Conservation (phyloP, 768 basidiomycete species). For the Boletus subcaerulescens region DNA sequence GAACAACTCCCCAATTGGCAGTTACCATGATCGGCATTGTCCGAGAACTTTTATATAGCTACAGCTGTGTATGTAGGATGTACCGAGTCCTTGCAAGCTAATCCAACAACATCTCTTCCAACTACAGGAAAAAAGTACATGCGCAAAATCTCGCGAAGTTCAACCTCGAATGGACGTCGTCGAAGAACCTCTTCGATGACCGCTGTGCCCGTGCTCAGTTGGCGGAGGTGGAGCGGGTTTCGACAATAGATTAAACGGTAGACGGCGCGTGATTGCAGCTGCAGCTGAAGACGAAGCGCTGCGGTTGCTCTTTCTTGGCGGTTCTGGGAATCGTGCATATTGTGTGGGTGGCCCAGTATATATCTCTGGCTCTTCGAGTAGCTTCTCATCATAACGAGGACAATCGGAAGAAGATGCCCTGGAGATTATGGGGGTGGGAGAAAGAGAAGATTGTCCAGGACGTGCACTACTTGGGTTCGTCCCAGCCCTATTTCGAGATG, state of each 20-base stretch:
- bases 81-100: slow-evolving; percentile 21
- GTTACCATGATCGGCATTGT: slow-evolving; percentile 20
- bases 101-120: slow-evolving; percentile 24
- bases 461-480: slow-evolving; percentile 57
- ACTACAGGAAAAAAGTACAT: slow-evolving; percentile 10
- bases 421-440: slow-evolving; percentile 39
- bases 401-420: slow-evolving; percentile 60
- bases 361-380: slow-evolving; percentile 45
- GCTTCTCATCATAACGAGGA: slow-evolving; percentile 35
- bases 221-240: slow-evolving; percentile 42
- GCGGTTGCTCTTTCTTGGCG: slow-evolving; percentile 47
- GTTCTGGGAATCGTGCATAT: slow-evolving; percentile 71
- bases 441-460: slow-evolving; percentile 41
- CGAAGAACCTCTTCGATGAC: slow-evolving; percentile 45
- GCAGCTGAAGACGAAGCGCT: slow-evolving; percentile 43
- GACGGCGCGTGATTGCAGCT: slow-evolving; percentile 50
- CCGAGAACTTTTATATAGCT: slow-evolving; percentile 13
- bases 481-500: slow-evolving; percentile 57
- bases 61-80: slow-evolving; percentile 4
- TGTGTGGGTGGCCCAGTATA: slow-evolving; percentile 67
- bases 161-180: slow-evolving; percentile 35
- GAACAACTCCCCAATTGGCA: neutral
- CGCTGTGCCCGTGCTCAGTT: slow-evolving; percentile 24
- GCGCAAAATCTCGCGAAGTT: neutral
- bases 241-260: slow-evolving; percentile 67